phyloP scores from a whole-genome alignment of 2,329 filamentous ascomycete genomes.

The Pyrenophora teres region DNA sequence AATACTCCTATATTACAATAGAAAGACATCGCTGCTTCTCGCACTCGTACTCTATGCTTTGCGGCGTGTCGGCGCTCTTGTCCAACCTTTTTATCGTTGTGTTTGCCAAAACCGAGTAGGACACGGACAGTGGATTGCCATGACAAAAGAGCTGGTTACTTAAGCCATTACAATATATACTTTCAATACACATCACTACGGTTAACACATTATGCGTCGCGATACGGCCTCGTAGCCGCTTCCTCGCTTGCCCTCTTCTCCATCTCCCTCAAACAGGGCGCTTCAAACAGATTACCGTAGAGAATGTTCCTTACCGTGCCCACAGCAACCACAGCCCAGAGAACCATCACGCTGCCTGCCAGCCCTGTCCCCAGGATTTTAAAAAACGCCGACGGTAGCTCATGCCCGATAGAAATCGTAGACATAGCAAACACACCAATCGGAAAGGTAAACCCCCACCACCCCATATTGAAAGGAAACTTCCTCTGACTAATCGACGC shows the following conservation, averaged over 20 bases:
- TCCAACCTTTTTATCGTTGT: too few species aligned
- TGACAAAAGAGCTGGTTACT: too few species aligned
- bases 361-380: constrained; percentile 58
- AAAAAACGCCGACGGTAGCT: constrained; percentile 62
- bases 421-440: constrained; percentile 54
- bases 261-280: constrained; percentile 55
- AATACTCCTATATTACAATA: too few species aligned
- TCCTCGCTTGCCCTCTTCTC: constrained; percentile 18
- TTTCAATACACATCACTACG: too few species aligned
- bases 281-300: constrained; percentile 58
- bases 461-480: constrained; percentile 66
- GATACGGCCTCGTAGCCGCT: not conserved
- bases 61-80: too few species aligned
- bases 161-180: too few species aligned
- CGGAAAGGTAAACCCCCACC: constrained; percentile 66
- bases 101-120: too few species aligned
- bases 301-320: constrained; percentile 55
- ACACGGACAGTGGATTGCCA: too few species aligned
- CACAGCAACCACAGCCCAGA: constrained; percentile 60
- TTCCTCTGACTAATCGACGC: constrained; percentile 51
- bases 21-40: too few species aligned
- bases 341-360: constrained; percentile 54
- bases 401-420: constrained; percentile 54
- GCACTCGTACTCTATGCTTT: too few species aligned
- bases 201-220: not conserved